phyloP scores from a whole-genome alignment of 805 yeast species.

The Candida tammaniensis region DNA sequence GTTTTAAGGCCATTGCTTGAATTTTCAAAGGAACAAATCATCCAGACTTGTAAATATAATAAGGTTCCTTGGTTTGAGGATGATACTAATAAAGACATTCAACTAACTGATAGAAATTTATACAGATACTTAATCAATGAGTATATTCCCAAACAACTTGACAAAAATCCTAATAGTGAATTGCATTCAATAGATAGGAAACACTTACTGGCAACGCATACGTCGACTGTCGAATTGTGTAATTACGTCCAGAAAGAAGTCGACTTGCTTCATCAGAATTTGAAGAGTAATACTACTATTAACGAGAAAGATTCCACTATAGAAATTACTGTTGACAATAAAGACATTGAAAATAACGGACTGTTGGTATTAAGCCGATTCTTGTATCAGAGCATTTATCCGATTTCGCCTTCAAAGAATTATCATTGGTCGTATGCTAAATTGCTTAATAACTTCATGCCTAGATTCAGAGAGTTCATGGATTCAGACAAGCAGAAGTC shows the following conservation, averaged over 20 bases:
- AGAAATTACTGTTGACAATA: neutral
- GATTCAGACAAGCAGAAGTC: constrained; percentile 1
- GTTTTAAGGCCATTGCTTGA: constrained; percentile 54
- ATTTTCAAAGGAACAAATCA: constrained; percentile 42
- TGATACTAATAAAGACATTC: constrained; percentile 52
- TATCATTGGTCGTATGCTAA: constrained; percentile 42
- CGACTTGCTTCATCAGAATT: constrained; percentile 4
- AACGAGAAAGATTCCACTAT: constrained; percentile 3
- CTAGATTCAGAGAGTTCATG: constrained; percentile 16
- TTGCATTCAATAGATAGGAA: constrained; percentile 8
- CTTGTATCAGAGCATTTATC: constrained; percentile 24
- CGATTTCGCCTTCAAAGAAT: constrained; percentile 30
- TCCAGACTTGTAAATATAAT: constrained; percentile 41
- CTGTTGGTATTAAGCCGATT: constrained; percentile 25
- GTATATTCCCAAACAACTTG: constrained; percentile 19
- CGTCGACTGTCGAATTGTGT: constrained; percentile 8
- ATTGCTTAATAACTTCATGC: constrained; percentile 30
- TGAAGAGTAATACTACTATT: constrained; percentile 1
- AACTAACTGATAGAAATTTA: constrained; percentile 57
- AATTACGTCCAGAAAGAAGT: constrained; percentile 8
- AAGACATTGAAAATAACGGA: constrained; percentile 6
- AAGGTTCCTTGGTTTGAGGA: constrained; percentile 68
- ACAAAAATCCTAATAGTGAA: constrained; percentile 6
- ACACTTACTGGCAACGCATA: constrained; percentile 12
- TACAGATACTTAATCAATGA: constrained; percentile 39